Base-by-base conservation (phyloP, 2,329 filamentous ascomycete species). In the Botrytis paeoniae region DNA sequence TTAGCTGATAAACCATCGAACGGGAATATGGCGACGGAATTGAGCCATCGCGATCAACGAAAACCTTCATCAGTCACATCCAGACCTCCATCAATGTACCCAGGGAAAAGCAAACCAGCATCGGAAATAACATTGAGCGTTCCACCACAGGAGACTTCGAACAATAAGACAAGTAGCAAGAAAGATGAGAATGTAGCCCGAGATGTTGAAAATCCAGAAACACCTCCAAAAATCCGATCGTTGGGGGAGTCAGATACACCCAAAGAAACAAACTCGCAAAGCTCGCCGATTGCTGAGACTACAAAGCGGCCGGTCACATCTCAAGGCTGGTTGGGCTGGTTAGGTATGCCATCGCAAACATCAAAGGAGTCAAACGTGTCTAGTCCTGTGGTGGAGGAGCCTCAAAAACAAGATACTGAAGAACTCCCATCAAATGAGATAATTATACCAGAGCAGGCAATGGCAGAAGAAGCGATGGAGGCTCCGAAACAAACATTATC, bases 291-390 rank as follows among this genome's bases (percentile, higher is more conserved):
- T 41, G 39, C 64, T 20, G 57, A 69, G 54, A 69, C 32, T 61
- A 41, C 75, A n/a, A 63, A 73, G 45, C 71, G 73, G 39, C 79
- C 79, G 32, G 65, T 69, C 16, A 79, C 75, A 35, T 82, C 85
- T 10, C 84, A 85, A 39, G 83, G 86, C 32, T 90, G 88, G 88
- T 80, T 89, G 22, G 85, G 86, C 45, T 89, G 88, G 88, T 82
- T 87, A 45, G 68, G 70, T 57, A 80, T 80, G 57, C 76, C 84
- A 54, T 64, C 78, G 57, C 72, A 62, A 35, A 68, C 70, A 37
- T 39, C 69, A 9, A 73, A 70, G 29, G 71, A 73, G 35, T 35
- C 69, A 9, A 73, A 64, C 29, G 71, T 70, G 35, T 35, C 69
- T n/a, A 45, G 39, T 64, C 39, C 64, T 20, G 35, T 64, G 35